Conservation (phyloP, 805 yeast genomes). For the Lachancea cidri region DNA sequence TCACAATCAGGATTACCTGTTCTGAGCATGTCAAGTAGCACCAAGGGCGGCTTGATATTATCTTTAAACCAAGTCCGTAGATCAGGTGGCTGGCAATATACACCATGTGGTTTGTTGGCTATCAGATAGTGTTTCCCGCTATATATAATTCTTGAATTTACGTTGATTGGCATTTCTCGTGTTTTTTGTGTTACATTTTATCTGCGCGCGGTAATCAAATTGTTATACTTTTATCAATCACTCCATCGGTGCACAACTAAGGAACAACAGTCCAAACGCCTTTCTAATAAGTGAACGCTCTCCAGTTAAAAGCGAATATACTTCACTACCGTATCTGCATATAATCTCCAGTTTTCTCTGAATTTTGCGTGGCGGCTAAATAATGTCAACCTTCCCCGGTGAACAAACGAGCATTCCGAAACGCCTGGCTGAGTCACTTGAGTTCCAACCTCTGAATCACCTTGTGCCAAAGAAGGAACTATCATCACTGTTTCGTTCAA, state of each 20-base stretch:
- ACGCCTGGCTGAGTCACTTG: constrained; percentile 22
- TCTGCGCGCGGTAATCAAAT: no score
- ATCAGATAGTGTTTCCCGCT: constrained; percentile 23
- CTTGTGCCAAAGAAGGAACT: constrained; percentile 28
- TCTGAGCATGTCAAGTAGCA: constrained; percentile 19
- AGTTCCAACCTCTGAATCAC: constrained; percentile 23
- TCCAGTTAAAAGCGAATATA: no score
- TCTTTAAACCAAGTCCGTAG: constrained; percentile 9
- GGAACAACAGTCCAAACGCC: no score
- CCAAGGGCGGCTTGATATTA: constrained; percentile 11
- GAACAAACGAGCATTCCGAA: constrained; percentile 25
- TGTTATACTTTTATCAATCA: no score
- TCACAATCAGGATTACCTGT: constrained; percentile 2
- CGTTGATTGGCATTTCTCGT: background rate
- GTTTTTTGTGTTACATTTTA: no score
- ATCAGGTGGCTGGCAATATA: constrained; percentile 32
- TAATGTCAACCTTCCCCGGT: constrained; percentile 28
- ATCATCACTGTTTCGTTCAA: constrained; percentile 12
- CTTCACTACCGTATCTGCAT: no score
- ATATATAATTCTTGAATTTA: background rate
- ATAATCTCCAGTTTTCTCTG: background rate
- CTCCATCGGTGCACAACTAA: no score
- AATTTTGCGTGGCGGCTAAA: constrained; percentile 21
- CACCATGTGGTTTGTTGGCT: constrained; percentile 36
- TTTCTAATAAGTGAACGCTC: no score